Percentiles rank a stretch among this genome's conserved stretches.
Conservation (phyloP, 495 filamentous ascomycete species). For the Penicillium cosmopolitanum region DNA sequence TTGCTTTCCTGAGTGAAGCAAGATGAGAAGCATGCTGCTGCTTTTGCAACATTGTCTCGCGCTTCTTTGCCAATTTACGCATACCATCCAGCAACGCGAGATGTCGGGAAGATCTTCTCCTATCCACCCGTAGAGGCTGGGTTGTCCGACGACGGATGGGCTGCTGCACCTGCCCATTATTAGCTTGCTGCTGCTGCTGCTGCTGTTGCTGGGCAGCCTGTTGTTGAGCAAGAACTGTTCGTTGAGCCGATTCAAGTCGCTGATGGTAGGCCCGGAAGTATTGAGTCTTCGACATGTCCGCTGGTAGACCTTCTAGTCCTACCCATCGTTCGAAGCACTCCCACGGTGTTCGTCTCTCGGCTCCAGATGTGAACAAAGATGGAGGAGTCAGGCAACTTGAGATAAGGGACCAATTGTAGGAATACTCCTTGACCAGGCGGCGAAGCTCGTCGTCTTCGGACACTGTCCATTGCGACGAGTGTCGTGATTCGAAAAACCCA, state of each 20-base stretch:
- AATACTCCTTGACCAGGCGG: slow-evolving; percentile 82
- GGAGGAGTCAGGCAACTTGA: slow-evolving; percentile 73
- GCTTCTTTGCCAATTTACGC: slow-evolving; percentile 92
- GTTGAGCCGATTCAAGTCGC: slow-evolving; percentile 78
- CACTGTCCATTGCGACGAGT: slow-evolving; percentile 86
- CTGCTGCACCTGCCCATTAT: slow-evolving; percentile 57
- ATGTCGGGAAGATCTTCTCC: slow-evolving; percentile 80
- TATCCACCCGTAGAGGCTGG: slow-evolving; percentile 78
- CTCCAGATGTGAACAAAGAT: slow-evolving; percentile 76
- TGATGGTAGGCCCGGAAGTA: slow-evolving; percentile 87
- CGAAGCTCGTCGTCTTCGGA: slow-evolving; percentile 89
- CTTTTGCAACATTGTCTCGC: slow-evolving; percentile 82
- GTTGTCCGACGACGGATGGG: slow-evolving; percentile 69
- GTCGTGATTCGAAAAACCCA: slow-evolving; percentile 83
- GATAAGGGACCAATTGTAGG: slow-evolving; percentile 96
- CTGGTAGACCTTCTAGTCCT: slow-evolving; percentile 81
- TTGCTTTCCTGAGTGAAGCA: slow-evolving; percentile 71
- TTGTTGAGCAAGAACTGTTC: slow-evolving; percentile 62
- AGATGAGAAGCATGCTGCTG: slow-evolving; percentile 75
- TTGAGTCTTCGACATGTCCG: slow-evolving; percentile 88
- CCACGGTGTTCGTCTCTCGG: slow-evolving; percentile 93
- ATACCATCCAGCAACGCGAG: slow-evolving; percentile 89
- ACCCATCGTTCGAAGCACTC: slow-evolving; percentile 99
- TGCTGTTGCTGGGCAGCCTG: slow-evolving; percentile 62
- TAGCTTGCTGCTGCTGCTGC: slow-evolving; percentile 42